Conservation (phyloP, 345 rosid species). For the Euphorbia lathyris region DNA sequence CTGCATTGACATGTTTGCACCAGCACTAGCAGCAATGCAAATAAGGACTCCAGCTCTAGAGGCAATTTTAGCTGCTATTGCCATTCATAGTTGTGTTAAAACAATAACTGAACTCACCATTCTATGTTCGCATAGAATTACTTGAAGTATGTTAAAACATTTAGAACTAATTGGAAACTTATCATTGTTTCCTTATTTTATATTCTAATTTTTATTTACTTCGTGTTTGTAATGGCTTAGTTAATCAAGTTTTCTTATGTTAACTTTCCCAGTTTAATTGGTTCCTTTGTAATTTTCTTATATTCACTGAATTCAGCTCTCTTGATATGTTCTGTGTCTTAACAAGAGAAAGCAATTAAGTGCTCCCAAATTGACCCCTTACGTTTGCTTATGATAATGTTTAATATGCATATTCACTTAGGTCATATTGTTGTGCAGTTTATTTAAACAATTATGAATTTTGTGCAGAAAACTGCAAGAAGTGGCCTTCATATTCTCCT, state of each 20-base stretch:
- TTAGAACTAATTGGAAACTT: too few species aligned
- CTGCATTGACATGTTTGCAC: background rate
- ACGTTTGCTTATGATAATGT: background rate
- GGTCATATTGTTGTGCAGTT: background rate
- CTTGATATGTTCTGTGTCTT: too few species aligned
- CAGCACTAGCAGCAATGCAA: background rate
- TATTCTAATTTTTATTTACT: background rate
- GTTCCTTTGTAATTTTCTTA: too few species aligned
- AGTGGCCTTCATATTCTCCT: conserved; percentile 93
- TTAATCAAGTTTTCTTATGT: too few species aligned
- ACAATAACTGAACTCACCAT: too few species aligned
- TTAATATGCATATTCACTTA: background rate
- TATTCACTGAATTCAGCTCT: too few species aligned
- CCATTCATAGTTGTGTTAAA: background rate
- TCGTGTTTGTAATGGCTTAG: background rate
- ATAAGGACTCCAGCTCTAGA: background rate
- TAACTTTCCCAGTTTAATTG: too few species aligned
- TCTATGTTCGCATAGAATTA: too few species aligned
- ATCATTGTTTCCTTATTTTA: too few species aligned
- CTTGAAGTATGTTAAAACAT: too few species aligned
- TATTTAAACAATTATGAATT: conserved; percentile 9
- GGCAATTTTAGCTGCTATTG: background rate
- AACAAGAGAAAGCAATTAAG: too few species aligned
- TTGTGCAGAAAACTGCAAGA: conserved; percentile 75
- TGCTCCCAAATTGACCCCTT: background rate